Evolutionary conservation across 2,329 filamentous ascomycete genomes (phyloP).

Genomic region (Madurella fahalii): DNA sequence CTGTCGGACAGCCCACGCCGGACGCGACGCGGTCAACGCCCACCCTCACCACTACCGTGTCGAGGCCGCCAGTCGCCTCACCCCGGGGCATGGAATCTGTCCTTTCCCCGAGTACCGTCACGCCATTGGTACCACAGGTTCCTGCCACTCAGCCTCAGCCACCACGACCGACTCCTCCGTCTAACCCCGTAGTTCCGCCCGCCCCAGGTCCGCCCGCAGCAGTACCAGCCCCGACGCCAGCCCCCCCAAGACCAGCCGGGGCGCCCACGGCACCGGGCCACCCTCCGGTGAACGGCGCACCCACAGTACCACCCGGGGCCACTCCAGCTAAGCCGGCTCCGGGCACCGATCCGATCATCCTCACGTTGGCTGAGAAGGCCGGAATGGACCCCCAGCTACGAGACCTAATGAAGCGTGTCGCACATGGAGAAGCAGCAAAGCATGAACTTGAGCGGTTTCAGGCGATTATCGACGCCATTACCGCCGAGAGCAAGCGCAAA

Average conservation of each 20-base stretch:
- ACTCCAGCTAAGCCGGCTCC: constrained; percentile 25
- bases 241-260: constrained; percentile 11
- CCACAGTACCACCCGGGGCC: constrained; percentile 27
- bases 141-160: constrained; percentile 10
- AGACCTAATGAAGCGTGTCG: constrained; percentile 78
- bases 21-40: constrained; percentile 5
- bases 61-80: constrained; percentile 23
- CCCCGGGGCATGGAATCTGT: constrained; percentile 31
- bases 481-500: constrained; percentile 52
- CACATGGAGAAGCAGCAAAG: constrained; percentile 66
- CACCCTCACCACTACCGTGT: neutral
- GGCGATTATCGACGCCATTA: constrained; percentile 75
- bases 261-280: constrained; percentile 5
- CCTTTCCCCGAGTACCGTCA: constrained; percentile 21
- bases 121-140: constrained; percentile 14
- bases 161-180: constrained; percentile 28
- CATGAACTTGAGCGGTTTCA: constrained; percentile 74
- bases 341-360: constrained; percentile 70
- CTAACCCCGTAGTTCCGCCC: constrained; percentile 27
- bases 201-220: constrained; percentile 18
- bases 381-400: constrained; percentile 69
- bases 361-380: constrained; percentile 71
- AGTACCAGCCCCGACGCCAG: constrained; percentile 13
- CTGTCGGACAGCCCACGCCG: constrained; percentile 2
- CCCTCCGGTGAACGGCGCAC: constrained; percentile 17